Conservation (phyloP, 371 early-diverging fungal species). For the Mortierella sp. region DNA sequence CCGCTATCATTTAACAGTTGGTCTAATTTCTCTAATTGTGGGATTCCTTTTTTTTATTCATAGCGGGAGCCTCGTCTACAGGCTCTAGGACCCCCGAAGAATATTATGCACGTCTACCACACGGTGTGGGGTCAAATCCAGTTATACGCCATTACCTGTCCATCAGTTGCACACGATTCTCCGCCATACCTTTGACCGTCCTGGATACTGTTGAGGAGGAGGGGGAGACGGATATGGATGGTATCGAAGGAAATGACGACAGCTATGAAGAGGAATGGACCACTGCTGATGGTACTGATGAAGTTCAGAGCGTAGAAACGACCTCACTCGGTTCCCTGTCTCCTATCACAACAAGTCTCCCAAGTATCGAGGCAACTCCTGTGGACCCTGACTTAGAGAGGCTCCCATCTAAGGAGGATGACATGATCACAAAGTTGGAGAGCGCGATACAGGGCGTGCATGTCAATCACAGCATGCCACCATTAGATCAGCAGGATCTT, state of each 20-base stretch:
- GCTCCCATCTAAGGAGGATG: neutral
- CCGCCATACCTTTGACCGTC: neutral
- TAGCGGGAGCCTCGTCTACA: slow-evolving; percentile 41
- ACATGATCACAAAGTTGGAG: slow-evolving; percentile 12
- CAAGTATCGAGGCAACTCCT: neutral
- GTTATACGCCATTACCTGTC: slow-evolving; percentile 24
- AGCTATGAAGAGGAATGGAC: slow-evolving; percentile 4
- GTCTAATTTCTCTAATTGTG: neutral
- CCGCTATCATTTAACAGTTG: neutral
- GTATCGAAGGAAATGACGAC: neutral
- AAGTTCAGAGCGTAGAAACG: neutral
- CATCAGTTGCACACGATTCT: slow-evolving; percentile 29
- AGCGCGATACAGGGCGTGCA: slow-evolving; percentile 20
- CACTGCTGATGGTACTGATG: neutral
- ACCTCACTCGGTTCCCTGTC: neutral
- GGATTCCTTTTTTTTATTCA: neutral
- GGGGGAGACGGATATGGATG: slow-evolving; percentile 7
- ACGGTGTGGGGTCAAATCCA: neutral
- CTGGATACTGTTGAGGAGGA: neutral
- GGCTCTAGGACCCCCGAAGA: slow-evolving; percentile 38
- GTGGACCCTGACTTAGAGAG: neutral
- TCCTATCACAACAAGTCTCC: neutral
- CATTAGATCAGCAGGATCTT: slow-evolving; percentile 38
- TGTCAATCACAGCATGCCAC: slow-evolving; percentile 16
- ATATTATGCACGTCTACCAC: slow-evolving; percentile 20